Evolutionary conservation across 1,139 yeast genomes (phyloP), one percentile per base, ranked within the genome.

Genomic region (Kodamaea suecica): DNA sequence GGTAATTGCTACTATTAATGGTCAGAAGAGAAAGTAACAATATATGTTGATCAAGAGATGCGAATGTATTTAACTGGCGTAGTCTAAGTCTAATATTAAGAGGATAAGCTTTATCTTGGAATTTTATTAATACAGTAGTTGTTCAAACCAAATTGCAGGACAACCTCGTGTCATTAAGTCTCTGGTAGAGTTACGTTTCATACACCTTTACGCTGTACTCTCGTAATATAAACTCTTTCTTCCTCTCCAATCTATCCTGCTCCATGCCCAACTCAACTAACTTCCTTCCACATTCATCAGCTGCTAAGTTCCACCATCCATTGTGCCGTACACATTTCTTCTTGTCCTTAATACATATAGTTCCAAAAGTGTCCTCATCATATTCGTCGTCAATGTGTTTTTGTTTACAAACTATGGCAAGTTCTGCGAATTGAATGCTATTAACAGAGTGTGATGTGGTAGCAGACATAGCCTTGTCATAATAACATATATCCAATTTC

Each of bases 1-100:
- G 39, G 61, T 84, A 19, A 79, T 84, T 10, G 90, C 87, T 12
- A 84, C 95, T 0, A 72, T 84, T 45, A 80, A 84, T 46, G 95
- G 95, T 4, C 42, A 56, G 39, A 69, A 69, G 50, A 51, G 49
- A 34, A 15, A 30, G 12, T 25, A 10, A 19, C n/a, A n/a, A n/a
- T n/a, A n/a, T n/a, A n/a, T n/a, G n/a, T 19, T 19, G 21, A 19
- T n/a, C n/a, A n/a, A n/a, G n/a, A n/a, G n/a, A n/a, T n/a, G n/a
- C n/a, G n/a, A n/a, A n/a, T n/a, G n/a, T n/a, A n/a, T n/a, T n/a
- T n/a, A n/a, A n/a, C n/a, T n/a, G n/a, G n/a, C n/a, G n/a, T n/a
- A n/a, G n/a, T n/a, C n/a, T n/a, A n/a, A n/a, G n/a, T n/a, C n/a
- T n/a, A n/a, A n/a, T n/a, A n/a, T n/a, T n/a, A n/a, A n/a, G n/a